Base-by-base conservation (phyloP, 2,329 filamentous ascomycete species). In the Neopestalotiopsis sp. region DNA sequence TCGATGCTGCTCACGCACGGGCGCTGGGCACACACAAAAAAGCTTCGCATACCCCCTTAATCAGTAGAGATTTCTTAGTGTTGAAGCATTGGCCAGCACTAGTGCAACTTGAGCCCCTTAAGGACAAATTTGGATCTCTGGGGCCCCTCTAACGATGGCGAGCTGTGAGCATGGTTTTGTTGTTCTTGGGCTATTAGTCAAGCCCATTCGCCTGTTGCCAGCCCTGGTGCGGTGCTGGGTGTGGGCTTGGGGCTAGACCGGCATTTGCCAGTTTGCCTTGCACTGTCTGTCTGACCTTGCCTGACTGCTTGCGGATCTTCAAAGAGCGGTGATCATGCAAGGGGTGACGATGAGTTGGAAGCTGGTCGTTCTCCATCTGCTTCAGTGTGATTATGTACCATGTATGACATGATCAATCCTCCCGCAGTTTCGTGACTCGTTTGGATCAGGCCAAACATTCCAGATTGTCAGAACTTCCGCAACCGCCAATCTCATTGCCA, bases 51-150 rank as follows among this genome's bases (percentile, higher is more conserved):
- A 34, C 30, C 59, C 59, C 59, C 59, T 62, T 62, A 62, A 62
- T 62, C 34, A 62, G 32, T 34, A 62, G 59, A 62, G 59, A 62
- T 62, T 62, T 62, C 32, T 12, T 62, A 62, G 59, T 62, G 59
- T 14, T 9, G 59, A 28, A 62, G 59, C 59, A 62, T 40, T 40
- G 30, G 59, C 59, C 34, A 24, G 12, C 32, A 30, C 59, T 62
- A 62, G 59, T 42, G 59, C 24, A 32, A 38, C 17, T 53, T 53
- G 30, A 40, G n/a, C 28, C 30, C 59, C 59, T 62, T 28, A 62
- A n/a, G n/a, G 32, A 20, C 32, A 62, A 62, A 34, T 34, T 62
- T 34, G 12, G 30, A 30, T 30, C 30, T 30, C 10, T 59, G 30
- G 56, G 20, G 13, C 20, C 24, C 12, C 20, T 17, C 57, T n/a